These are phyloP conservation scores for Pleurotus citrinopileatus DNA, from an alignment of 768 basidiomycete species.

Conservation along the genomic window DNA sequence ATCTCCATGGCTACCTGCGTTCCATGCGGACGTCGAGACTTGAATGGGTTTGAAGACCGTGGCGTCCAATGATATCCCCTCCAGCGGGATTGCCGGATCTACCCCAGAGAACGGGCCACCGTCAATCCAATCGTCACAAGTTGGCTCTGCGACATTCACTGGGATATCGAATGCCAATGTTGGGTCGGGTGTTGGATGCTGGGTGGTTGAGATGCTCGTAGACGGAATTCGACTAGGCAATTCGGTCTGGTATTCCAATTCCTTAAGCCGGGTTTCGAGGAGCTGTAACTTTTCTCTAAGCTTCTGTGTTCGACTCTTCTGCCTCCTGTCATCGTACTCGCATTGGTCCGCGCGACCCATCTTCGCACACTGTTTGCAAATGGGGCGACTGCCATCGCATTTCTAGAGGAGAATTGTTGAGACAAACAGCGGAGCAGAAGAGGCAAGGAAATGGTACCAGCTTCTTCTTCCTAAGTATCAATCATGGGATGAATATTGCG, in stretches of 20 bases:
- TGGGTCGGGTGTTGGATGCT: not conserved
- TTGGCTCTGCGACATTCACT: not conserved
- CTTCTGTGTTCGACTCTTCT: conserved; percentile 57
- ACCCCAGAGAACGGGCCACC: not conserved
- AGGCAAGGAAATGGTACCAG: conserved; percentile 23
- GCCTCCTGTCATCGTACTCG: conserved; percentile 57
- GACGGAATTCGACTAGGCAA: conserved; percentile 18
- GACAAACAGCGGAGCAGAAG: not conserved
- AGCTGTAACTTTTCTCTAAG: conserved; percentile 53
- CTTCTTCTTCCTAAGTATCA: conserved; percentile 31
- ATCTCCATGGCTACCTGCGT: not conserved
- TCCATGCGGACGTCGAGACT: not conserved
- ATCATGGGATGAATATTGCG: not conserved
- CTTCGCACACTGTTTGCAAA: conserved; percentile 53
- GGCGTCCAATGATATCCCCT: not conserved
- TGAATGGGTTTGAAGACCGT: not conserved
- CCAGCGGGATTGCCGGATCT: not conserved
- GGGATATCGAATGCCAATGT: conserved; percentile 15
- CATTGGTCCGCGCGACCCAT: conserved; percentile 52
- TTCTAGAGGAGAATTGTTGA: conserved; percentile 36
- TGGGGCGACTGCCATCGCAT: conserved; percentile 58
- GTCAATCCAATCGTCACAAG: not conserved
- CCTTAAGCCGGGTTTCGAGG: conserved; percentile 50
- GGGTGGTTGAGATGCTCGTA: not conserved
- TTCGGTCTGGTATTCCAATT: conserved; percentile 43